Base-by-base conservation (phyloP, 345 rosid genomes). In the Nephelium lappaceum region DNA sequence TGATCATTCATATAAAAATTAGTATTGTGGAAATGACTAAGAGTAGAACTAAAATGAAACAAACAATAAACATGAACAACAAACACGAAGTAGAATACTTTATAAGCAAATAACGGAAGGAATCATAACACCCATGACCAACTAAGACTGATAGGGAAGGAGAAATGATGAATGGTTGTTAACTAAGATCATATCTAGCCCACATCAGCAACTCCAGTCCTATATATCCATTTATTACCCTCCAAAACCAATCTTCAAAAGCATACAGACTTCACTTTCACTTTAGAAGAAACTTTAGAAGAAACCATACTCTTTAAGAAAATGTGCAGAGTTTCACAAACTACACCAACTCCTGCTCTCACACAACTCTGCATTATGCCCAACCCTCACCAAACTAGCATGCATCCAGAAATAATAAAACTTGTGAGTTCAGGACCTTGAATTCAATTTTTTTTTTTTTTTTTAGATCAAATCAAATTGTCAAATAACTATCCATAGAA, bases 1-100 rank as follows among this genome's bases (percentile, higher is more conserved):
- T 21, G 79, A 76, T 69, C 77, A 83, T 62, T 69, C 58, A 79
- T 31, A 82, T 39, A 31, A 74, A 73, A 60, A 82, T 81, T 67
- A 78, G 76, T 62, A 79, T 53, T 73, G 57, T 69, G 43, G 60
- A 78, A 75, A 73, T 51, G 10, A 73, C 47, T n/a, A 19, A 18
- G 31, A 5, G 51, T 51, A 39, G 23, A 68, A 63, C 47, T 19
- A 53, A 75, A 49, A 69, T 49, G 73, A 58, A 18, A 19, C 25
- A 58, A 18, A 19, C 25, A 47, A 24, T 74, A 11, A 74, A 62
- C 10, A 74, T 24, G 16, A 24, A 74, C 11, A 47, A 38, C 16
- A 71, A 19, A 60, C 49, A 47, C 19, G 27, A 6, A 66, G 14
- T 36, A 15, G 43, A 27, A 51, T 8, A n/a, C 7, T 36, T 12